phyloP scores from a whole-genome alignment of 1,284 basidiomycete species.

The Cutaneotrichosporon sp. region DNA sequence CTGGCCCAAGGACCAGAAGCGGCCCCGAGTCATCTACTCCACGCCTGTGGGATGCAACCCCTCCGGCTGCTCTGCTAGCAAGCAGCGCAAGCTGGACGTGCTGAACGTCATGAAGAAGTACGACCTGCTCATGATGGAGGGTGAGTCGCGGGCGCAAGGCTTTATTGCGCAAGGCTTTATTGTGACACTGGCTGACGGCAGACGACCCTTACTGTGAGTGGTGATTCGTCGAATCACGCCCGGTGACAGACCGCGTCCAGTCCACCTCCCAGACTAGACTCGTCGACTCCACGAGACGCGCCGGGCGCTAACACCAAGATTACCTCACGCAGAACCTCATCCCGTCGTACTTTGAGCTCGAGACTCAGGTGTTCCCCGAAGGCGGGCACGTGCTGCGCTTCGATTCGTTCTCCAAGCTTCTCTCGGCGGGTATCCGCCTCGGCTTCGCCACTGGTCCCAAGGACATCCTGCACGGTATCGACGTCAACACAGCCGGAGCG shows the following conservation, averaged over 20 bases:
- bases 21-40: slow-evolving; percentile 73
- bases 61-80: slow-evolving; percentile 68
- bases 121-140: slow-evolving; percentile 80
- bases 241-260: background rate
- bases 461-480: slow-evolving; percentile 66
- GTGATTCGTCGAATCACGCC: background rate
- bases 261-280: background rate
- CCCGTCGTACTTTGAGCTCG: slow-evolving; percentile 74
- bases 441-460: slow-evolving; percentile 80
- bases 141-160: slow-evolving; percentile 44
- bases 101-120: slow-evolving; percentile 68
- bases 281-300: no score
- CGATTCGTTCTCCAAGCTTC: slow-evolving; percentile 82
- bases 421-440: slow-evolving; percentile 62
- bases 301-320: slow-evolving; percentile 50
- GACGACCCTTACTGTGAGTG: slow-evolving; percentile 69
- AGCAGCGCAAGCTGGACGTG: slow-evolving; percentile 70
- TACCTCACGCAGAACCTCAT: slow-evolving; percentile 54
- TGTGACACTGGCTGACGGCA: slow-evolving; percentile 23
- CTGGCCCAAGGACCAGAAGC: slow-evolving; percentile 68
- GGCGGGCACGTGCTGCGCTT: slow-evolving; percentile 77
- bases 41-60: slow-evolving; percentile 67
- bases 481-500: slow-evolving; percentile 55
- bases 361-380: slow-evolving; percentile 51
- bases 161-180: no score